phyloP scores from a whole-genome alignment of 768 basidiomycete genomes.

The Suillus discolor region DNA sequence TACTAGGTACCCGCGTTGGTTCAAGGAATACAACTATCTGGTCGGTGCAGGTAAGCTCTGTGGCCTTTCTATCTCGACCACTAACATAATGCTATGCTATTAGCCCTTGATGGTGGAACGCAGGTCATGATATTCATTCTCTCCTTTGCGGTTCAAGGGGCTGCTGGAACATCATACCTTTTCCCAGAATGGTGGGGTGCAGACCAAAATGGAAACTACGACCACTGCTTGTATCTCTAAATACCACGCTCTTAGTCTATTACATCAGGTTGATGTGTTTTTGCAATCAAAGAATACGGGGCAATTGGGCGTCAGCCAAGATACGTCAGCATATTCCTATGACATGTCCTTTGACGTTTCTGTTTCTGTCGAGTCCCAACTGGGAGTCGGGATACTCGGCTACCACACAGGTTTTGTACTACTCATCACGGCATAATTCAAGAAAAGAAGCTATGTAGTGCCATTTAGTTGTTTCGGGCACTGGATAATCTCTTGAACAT shows the following conservation, averaged over 20 bases:
- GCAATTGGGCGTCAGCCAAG: too few species aligned
- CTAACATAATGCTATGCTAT: background rate
- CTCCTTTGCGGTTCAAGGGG: slow-evolving; percentile 53
- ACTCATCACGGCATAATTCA: background rate
- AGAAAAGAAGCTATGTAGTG: background rate
- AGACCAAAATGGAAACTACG: slow-evolving; percentile 44
- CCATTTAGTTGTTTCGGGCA: background rate
- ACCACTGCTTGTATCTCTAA: slow-evolving; percentile 9
- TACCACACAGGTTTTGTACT: background rate
- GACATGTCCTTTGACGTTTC: too few species aligned
- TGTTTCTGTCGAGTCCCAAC: too few species aligned
- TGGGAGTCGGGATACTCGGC: too few species aligned
- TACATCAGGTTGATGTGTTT: too few species aligned
- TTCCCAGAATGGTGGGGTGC: slow-evolving; percentile 60
- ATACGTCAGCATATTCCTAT: too few species aligned
- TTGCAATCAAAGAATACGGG: too few species aligned
- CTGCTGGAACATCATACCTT: slow-evolving; percentile 45
- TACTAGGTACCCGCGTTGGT: slow-evolving; percentile 38
- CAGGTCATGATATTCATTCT: slow-evolving; percentile 59
- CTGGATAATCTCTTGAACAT: background rate
- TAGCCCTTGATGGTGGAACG: slow-evolving; percentile 40
- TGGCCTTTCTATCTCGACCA: background rate
- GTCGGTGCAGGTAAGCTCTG: slow-evolving; percentile 42
- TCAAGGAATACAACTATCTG: slow-evolving; percentile 41
- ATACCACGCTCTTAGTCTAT: background rate